These are phyloP conservation scores for Datisca glomerata DNA, from an alignment of 306 rosid species.

Conservation along the genomic window DNA sequence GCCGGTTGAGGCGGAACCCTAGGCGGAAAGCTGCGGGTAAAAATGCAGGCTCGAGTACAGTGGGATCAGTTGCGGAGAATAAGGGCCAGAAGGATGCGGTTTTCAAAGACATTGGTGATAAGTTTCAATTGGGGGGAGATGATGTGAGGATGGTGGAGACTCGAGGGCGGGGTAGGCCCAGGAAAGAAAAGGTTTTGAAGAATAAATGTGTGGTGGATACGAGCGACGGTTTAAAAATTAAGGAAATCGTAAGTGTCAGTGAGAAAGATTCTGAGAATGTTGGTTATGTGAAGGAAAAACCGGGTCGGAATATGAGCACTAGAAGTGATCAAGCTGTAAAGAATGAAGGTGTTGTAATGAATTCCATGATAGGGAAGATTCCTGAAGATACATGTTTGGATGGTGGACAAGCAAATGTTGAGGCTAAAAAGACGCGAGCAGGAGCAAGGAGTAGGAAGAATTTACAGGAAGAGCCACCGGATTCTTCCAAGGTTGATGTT, in stretches of 20 bases:
- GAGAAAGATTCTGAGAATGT: constrained; percentile 7
- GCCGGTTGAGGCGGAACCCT: constrained; percentile 29
- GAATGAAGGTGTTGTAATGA: constrained; percentile 5
- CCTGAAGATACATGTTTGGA: constrained; percentile 16
- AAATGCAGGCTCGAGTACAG: background rate
- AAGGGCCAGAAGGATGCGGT: constrained; percentile 15
- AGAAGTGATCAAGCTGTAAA: constrained; percentile 20
- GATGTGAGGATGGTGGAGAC: constrained; percentile 2
- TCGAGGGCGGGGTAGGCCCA: constrained; percentile 12
- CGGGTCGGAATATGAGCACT: background rate
- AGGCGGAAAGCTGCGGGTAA: constrained; percentile 23
- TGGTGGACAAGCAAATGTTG: constrained; percentile 21
- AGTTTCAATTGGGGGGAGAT: constrained; percentile 6
- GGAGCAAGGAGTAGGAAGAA: constrained; percentile 21
- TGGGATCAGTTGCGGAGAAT: constrained; percentile 3
- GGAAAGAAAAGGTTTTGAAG: constrained; percentile 20
- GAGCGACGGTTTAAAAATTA: constrained; percentile 1
- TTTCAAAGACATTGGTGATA: constrained; percentile 4
- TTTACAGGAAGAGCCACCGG: constrained; percentile 12
- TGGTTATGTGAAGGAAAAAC: background rate
- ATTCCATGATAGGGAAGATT: constrained; percentile 9
- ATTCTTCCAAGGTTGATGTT: constrained; percentile 4
- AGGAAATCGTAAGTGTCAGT: background rate
- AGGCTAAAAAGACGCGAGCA: constrained; percentile 16
- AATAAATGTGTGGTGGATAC: constrained; percentile 5